Conservation (phyloP, 768 basidiomycete genomes). For the Lentinula sp. region DNA sequence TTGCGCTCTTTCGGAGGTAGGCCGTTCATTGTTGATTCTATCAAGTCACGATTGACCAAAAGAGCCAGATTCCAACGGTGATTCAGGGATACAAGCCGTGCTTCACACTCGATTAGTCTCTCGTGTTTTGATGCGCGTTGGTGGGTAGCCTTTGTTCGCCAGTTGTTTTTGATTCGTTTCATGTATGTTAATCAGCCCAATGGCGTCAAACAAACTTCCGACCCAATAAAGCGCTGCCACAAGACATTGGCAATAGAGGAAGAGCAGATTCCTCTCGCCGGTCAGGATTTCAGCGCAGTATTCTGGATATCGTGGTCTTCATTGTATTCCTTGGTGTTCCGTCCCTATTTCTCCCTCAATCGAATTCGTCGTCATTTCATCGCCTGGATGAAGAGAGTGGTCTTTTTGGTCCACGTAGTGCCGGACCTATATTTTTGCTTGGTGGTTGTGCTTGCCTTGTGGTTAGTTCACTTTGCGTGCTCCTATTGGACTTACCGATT, state of each 20-base stretch:
- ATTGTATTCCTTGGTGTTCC: conserved; percentile 74
- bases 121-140: conserved; percentile 61
- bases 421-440: conserved; percentile 55
- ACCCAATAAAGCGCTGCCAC: conserved; percentile 59
- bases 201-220: conserved; percentile 73
- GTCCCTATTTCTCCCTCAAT: conserved; percentile 61
- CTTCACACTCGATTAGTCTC: conserved; percentile 62
- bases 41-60: background rate
- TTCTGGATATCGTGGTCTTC: conserved; percentile 55
- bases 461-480: conserved; percentile 37
- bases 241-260: conserved; percentile 30
- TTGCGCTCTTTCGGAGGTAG: conserved; percentile 38
- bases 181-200: conserved; percentile 33
- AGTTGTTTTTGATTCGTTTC: background rate
- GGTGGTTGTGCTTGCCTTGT: conserved; percentile 62
- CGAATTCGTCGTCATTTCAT: conserved; percentile 23
- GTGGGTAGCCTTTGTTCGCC: conserved; percentile 30
- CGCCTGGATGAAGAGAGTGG: conserved; percentile 60
- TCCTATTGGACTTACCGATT: background rate
- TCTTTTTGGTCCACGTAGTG: conserved; percentile 26
- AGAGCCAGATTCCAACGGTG: conserved; percentile 19
- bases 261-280: conserved; percentile 16
- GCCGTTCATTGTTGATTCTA: background rate
- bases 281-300: conserved; percentile 38
- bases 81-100: conserved; percentile 37